Base-by-base conservation (phyloP, 2,329 filamentous ascomycete genomes). In the Fusarium sp. region DNA sequence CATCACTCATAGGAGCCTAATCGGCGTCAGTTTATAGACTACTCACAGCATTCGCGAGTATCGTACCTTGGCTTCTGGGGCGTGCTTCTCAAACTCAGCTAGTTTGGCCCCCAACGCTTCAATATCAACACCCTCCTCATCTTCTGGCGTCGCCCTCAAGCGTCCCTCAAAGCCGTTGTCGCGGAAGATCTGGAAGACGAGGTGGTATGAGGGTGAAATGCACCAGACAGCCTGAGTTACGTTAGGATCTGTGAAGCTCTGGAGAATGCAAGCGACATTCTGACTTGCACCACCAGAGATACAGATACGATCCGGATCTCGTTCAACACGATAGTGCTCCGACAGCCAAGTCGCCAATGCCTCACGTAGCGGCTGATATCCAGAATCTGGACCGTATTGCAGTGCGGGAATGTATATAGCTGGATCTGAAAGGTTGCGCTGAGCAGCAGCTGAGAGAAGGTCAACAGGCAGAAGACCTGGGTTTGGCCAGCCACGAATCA, bases 281-380 rank as follows among this genome's bases (percentile, higher is more conserved):
- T 97, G 95, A 74, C 91, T 94, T 7, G 95, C 95, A 22, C 95
- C 95, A 49, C 95, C 94, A 0, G 93, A 94, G 80, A 98, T 92
- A 79, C 91, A 93, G 61, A 98, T 92, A 38, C 94, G 88, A 6
- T 90, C 86, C 8, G 87, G 78, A 20, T 86, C 85, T 11, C 81
- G 75, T 65, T 75, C 63, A 15, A 82, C 77, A 56, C 80, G 72
- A 79, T 94, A 96, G 77, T 91, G 92, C 2, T 79, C 75, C 3
- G 86, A 87, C 45, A 98, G 85, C 93, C 94, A 98, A 44, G 82
- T 79, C 7, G 94, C 91, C 39, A 98, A 83, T 45, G 89, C 87
- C 69, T 89, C 85, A 20, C 94, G 88, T 42, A 96, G 85, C n/a
- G 90, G 90, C 70, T 87, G 83, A 77, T 92, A 92, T 35, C 95